Conservation (phyloP, 129 eudicot species). For the Flaveria ramosissima region DNA sequence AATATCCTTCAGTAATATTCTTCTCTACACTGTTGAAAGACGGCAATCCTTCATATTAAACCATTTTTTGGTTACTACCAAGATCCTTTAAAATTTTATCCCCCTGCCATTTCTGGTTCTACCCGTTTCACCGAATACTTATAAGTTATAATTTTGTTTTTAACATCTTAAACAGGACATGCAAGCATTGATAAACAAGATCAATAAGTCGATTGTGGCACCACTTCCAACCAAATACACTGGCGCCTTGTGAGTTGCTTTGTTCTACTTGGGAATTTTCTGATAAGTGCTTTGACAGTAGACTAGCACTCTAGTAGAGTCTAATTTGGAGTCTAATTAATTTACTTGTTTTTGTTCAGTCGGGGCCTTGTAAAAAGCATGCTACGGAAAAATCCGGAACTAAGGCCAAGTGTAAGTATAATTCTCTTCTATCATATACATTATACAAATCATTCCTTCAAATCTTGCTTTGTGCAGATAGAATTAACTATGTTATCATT, state of each 20-base stretch:
- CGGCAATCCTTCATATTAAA: neutral
- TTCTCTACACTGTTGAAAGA: neutral
- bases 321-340: slow-evolving; percentile 16
- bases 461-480: slow-evolving; percentile 12
- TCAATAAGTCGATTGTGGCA: slow-evolving; percentile 85
- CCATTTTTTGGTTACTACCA: neutral
- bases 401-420: slow-evolving; percentile 75
- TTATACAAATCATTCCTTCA: neutral
- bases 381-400: slow-evolving; percentile 96
- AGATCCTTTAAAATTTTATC: neutral
- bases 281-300: neutral
- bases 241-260: slow-evolving; percentile 74
- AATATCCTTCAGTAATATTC: neutral
- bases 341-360: slow-evolving; percentile 44
- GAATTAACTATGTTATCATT: slow-evolving; percentile 10
- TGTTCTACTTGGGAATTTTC: slow-evolving; percentile 8
- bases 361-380: slow-evolving; percentile 90
- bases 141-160: slow-evolving; percentile 1
- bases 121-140: slow-evolving; percentile 23
- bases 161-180: slow-evolving; percentile 64
- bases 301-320: neutral
- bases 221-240: slow-evolving; percentile 91
- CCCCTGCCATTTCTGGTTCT: neutral
- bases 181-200: slow-evolving; percentile 95
- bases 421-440: slow-evolving; percentile 29